Evolutionary conservation across 148 eudicot species (phyloP), one percentile per base, ranked within the genome.

Genomic region (Drosera capensis): DNA sequence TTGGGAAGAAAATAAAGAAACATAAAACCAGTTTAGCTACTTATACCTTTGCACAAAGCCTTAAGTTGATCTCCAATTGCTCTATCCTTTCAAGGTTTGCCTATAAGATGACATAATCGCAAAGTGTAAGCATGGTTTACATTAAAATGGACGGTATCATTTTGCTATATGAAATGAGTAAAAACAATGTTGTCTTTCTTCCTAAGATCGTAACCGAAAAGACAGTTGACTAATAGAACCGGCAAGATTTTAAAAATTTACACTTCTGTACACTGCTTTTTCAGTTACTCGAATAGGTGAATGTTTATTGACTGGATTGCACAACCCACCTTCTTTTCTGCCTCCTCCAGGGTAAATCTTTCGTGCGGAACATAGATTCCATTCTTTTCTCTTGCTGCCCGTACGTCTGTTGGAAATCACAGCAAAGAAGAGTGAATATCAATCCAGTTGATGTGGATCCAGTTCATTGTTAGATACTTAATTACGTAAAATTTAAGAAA

Each of bases 361-460:
- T 81, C 93, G 43, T 75, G 78, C 38, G 87, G 70, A 59, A 81
- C 55, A 49, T 78, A 86, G 21, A 86, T 82, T 41, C 95, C 95
- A 73, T 86, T 86, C 62, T 75, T 81, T 58, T 81, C 95, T 57
- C 95, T 75, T 18, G 93, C 93, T 48, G 84, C 95, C 48, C 87
- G 72, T 46, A 86, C 74, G 58, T 81, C 95, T 86, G 67, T n/a
- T 26, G 43, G 25, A 14, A 52, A 15, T 25, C 14, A 8, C 20
- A 36, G 12, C 3, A 29, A 35, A 20, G 20, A 40, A 12, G 25
- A 25, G 8, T 3, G 14, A 14, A 20, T 3, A 46, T 3, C 13
- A 24, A 23, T 11, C 12, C 7, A 24, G 8, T 12, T 14, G 7
- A 26, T 14, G 11, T 1, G 14, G 5, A 8, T n/a, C 49, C 11